Evolutionary conservation across 2,329 filamentous ascomycete genomes (phyloP), one percentile per base, ranked within the genome.

Genomic region (Cladosporium colombiae): DNA sequence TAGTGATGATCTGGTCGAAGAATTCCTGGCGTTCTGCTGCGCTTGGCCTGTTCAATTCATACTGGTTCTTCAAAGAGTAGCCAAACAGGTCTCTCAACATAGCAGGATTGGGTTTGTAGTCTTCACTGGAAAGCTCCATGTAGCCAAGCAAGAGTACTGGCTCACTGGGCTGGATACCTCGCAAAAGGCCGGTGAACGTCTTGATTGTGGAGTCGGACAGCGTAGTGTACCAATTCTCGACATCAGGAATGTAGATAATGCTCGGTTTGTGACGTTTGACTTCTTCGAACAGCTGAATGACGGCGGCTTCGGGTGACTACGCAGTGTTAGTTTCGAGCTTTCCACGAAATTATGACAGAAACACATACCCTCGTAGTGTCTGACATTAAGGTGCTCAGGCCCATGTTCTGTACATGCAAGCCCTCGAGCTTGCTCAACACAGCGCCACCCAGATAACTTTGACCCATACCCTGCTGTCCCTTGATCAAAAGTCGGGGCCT

Each of bases 201-300:
- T 89, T 89, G 64, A 96, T 87, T 5, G 87, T 86, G 16, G 83
- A 75, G 14, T 81, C 80, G 2, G 89, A 87, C 46, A 92, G 81
- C 0, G 91, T 89, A 14, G 86, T 80, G 75, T 92, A 94, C 95
- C 95, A 99, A 8, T 89, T 86, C 70, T 97, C 91, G 58, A 98
- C 87, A 70, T 93, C 90, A 2, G 95, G 94, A 52, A 99, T 91
- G 78, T 93, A 98, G 61, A 99, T 95, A 44, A 98, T 92, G 76
- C 93, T 96, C 0, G 95, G 95, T 77, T 97, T 97, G 76, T 97
- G 93, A 44, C 93, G 89, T 77, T 94, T 92, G 44, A 96, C 91
- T 80, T 98, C 95, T 0, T 91, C 89, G 74, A 99, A 98, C 8
- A 96, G 84, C 70, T 93, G 89, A 14, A 97, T 92, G 69, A 99